Percentiles rank a stretch among this genome's conserved stretches.
These are phyloP conservation scores for Ceratopteris richardii DNA, from an alignment of 75 land plant species.

Conservation along the genomic window DNA sequence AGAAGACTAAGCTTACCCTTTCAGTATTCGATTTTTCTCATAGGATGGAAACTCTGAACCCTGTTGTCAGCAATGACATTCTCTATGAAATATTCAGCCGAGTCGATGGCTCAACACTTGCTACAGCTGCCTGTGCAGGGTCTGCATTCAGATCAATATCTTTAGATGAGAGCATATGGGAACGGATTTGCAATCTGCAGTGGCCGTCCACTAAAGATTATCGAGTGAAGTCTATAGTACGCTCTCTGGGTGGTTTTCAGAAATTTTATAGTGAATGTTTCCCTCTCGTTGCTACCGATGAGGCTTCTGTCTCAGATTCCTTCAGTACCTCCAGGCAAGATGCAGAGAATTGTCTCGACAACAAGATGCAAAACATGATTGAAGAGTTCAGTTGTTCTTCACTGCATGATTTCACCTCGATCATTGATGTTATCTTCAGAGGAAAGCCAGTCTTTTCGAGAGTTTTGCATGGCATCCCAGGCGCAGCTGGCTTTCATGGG, in stretches of 20 bases:
- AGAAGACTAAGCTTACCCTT: too few relatives aligned
- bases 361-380: constrained; percentile 33
- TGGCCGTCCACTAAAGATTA: constrained; percentile 71
- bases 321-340: constrained; percentile 10
- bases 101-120: constrained; percentile 65
- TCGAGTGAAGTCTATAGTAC: constrained; percentile 41
- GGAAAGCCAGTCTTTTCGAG: constrained; percentile 49
- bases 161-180: constrained; percentile 60
- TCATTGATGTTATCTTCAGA: constrained; percentile 63
- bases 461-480: constrained; percentile 58
- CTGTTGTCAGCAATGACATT: constrained; percentile 42
- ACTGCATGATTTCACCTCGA: constrained; percentile 56
- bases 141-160: constrained; percentile 40
- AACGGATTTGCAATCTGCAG: constrained; percentile 42
- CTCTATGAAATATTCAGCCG: constrained; percentile 63
- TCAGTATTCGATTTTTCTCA: too few relatives aligned
- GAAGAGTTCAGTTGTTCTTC: constrained; percentile 36
- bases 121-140: constrained; percentile 64
- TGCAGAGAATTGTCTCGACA: constrained; percentile 39
- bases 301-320: constrained; percentile 15
- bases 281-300: constrained; percentile 43
- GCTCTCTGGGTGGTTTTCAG: constrained; percentile 56
- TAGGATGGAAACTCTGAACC: not conserved
- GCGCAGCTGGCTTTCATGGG: constrained; percentile 32
- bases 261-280: constrained; percentile 61